These are phyloP conservation scores for Cylindrotheca closterium DNA, from an alignment of 108 stramenopile genomes.

Conservation along the genomic window DNA sequence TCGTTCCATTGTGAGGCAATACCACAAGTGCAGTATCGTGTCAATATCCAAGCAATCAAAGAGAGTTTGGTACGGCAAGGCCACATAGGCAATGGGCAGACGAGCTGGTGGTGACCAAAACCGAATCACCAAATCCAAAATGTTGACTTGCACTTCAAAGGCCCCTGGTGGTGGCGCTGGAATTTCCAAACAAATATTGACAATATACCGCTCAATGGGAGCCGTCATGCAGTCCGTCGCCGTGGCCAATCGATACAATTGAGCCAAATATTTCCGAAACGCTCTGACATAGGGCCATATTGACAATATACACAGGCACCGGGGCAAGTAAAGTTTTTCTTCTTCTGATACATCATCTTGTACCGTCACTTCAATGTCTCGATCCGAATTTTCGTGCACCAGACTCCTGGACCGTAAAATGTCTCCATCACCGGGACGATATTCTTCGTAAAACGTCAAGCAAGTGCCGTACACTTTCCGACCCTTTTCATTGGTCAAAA, in stretches of 20 bases:
- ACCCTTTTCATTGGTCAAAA: constrained; percentile 79
- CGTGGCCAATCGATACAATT: constrained; percentile 91
- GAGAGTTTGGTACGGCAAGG: constrained; percentile 82
- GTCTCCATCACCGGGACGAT: constrained; percentile 30
- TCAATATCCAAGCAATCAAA: constrained; percentile 91
- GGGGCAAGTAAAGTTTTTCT: constrained; percentile 73
- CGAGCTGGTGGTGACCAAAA: constrained; percentile 95
- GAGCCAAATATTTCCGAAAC: constrained; percentile 88
- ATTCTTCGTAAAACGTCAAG: constrained; percentile 85
- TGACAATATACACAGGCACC: constrained; percentile 89
- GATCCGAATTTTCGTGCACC: constrained; percentile 16
- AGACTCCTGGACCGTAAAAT: constrained; percentile 1
- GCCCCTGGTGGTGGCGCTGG: constrained; percentile 95
- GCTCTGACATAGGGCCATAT: constrained; percentile 93
- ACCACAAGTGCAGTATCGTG: constrained; percentile 79
- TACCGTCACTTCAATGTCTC: constrained; percentile 48
- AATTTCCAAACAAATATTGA: constrained; percentile 93
- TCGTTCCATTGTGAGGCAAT: constrained; percentile 82
- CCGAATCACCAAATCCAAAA: constrained; percentile 72
- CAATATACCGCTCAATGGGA: constrained; percentile 94
- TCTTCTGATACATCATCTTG: constrained; percentile 7
- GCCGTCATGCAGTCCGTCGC: constrained; percentile 82
- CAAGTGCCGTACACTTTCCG: constrained; percentile 84
- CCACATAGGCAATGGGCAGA: constrained; percentile 93
- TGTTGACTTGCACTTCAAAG: constrained; percentile 81